These are phyloP conservation scores for Penstemon davidsonii DNA, from an alignment of 257 asterid genomes.

Conservation along the genomic window DNA sequence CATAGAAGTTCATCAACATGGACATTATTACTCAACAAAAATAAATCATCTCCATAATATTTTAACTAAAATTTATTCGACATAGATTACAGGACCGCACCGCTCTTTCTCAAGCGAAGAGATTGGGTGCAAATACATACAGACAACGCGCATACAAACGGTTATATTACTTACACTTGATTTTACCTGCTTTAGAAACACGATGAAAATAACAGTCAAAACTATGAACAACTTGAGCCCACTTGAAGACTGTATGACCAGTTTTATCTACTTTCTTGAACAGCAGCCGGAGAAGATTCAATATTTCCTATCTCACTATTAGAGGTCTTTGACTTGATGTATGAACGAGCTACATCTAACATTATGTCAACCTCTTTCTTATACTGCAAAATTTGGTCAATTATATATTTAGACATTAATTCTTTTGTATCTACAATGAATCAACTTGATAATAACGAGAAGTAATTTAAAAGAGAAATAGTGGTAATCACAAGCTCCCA, in stretches of 20 bases:
- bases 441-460: constrained; percentile 1
- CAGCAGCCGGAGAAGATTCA: constrained; percentile 29
- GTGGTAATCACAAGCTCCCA: constrained; percentile 15
- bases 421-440: constrained; percentile 9
- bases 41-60: background rate
- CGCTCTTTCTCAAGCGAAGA: constrained; percentile 39
- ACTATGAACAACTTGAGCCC: background rate
- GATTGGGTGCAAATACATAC: constrained; percentile 32
- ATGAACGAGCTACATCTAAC: constrained; percentile 70
- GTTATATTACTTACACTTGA: background rate
- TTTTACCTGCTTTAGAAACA: background rate
- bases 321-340: constrained; percentile 53
- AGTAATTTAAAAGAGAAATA: background rate
- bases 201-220: background rate
- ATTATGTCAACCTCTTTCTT: constrained; percentile 72
- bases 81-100: constrained; percentile 19
- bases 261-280: constrained; percentile 36
- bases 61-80: background rate
- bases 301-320: constrained; percentile 28
- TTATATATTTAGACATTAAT: background rate
- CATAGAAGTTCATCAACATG: too few species aligned
- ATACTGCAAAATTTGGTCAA: constrained; percentile 49
- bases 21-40: background rate
- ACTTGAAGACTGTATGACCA: background rate
- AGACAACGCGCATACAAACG: constrained; percentile 4